Base-by-base conservation (phyloP, 2,329 filamentous ascomycete genomes). In the Chrysosporium keratinophilum region DNA sequence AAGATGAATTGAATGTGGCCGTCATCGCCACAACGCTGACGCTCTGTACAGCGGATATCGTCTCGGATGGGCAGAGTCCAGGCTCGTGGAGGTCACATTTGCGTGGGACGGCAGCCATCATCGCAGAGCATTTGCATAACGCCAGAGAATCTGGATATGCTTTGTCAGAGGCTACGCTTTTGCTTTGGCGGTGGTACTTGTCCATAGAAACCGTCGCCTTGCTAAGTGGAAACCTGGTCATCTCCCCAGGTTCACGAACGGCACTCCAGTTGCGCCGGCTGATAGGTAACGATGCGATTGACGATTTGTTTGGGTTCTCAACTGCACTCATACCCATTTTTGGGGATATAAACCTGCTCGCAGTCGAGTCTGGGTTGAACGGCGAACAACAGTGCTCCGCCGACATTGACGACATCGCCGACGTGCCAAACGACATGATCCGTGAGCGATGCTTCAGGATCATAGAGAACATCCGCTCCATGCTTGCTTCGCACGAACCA, bases 121-220 rank as follows among this genome's bases (percentile, higher is more conserved):
- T 60, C 20, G 34, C 55, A 7, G 55, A 57, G 14, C 57, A 57
- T 55, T 35, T 60, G 28, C 46, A 57, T 10, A 56, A 48, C 19
- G 31, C 46, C 28, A 48, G 47, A 15, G 34, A 41, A 4, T 17
- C 15, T 17, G 31, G 52, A 11, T 33, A 51, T 6, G 43, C 52
- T 6, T 50, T 58, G 17, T 40, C 56, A 35, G 49, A 40, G 17
- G 48, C 54, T 15, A 57, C 52, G 14, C 46, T 52, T 5, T 45
- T 60, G 23, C 57, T 58, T 5, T 60, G 58, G 58, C 48, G 58
- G 1, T 60, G 58, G 58, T 60, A 57, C 42, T 23, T 57, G 12
- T 60, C 58, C 35, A 57, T 60, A 15, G 58, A 60, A 50, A 56
- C 58, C 0, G 41, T 55, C 12, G 50, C 56, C 14, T 37, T 56